Evolutionary conservation across 306 rosid genomes (phyloP).

Genomic region (Dalbergia oliveri): DNA sequence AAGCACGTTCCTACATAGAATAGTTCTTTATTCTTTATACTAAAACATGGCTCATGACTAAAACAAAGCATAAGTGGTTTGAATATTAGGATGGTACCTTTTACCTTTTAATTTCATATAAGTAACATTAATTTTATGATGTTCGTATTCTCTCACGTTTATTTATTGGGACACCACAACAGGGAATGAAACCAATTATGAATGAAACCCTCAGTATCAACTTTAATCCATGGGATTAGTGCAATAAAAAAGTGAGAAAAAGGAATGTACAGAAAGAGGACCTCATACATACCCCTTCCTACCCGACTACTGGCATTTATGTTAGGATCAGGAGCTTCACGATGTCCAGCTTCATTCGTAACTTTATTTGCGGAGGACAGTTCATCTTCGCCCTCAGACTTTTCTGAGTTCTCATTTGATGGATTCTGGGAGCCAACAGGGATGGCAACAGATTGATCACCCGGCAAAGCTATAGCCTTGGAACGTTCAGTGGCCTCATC

Average conservation of each 20-base stretch:
- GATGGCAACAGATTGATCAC: slow-evolving; percentile 54
- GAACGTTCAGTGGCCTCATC: slow-evolving; percentile 56
- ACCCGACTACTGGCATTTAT: slow-evolving; percentile 60
- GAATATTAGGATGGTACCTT: not conserved
- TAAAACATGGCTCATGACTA: not conserved
- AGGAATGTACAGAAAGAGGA: not conserved
- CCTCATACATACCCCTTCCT: slow-evolving; percentile 67
- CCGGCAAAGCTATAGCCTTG: slow-evolving; percentile 45
- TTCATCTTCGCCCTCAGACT: slow-evolving; percentile 58
- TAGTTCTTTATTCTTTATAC: not conserved
- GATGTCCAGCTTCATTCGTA: slow-evolving; percentile 63
- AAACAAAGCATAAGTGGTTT: too few species aligned
- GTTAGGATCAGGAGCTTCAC: slow-evolving; percentile 59
- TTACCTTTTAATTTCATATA: not conserved
- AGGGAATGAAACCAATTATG: not conserved
- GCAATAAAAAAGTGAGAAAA: slow-evolving; percentile 24
- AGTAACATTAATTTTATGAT: slow-evolving; percentile 18
- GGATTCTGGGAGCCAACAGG: slow-evolving; percentile 51
- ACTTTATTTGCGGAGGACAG: slow-evolving; percentile 58
- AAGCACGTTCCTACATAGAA: not conserved
- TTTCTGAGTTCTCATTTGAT: slow-evolving; percentile 50
- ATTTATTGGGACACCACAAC: slow-evolving; percentile 20
- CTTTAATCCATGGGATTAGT: slow-evolving; percentile 28
- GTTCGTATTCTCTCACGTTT: slow-evolving; percentile 30
- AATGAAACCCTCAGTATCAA: slow-evolving; percentile 24